These are phyloP conservation scores for Flaveria sonorensis DNA, from an alignment of 129 eudicot genomes.

Conservation along the genomic window DNA sequence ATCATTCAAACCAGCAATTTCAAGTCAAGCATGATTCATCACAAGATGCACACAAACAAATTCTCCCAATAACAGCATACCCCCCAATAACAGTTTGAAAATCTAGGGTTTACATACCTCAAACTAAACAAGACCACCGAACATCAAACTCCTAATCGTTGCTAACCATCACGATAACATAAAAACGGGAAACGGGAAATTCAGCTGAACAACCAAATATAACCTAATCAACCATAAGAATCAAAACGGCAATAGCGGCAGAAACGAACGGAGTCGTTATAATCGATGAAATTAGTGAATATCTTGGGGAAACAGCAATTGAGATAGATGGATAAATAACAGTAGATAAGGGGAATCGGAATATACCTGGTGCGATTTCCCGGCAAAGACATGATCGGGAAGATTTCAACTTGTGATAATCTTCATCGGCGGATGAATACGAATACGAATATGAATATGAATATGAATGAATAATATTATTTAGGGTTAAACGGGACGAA, in stretches of 20 bases:
- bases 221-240: slow-evolving; percentile 20
- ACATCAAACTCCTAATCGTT: slow-evolving; percentile 27
- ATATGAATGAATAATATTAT: background rate
- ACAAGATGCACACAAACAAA: slow-evolving; percentile 8
- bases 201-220: slow-evolving; percentile 15
- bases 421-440: slow-evolving; percentile 26
- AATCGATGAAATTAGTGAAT: slow-evolving; percentile 20
- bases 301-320: background rate
- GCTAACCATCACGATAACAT: slow-evolving; percentile 21
- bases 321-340: background rate
- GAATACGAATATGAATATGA: too few species aligned
- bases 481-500: slow-evolving; percentile 34
- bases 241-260: slow-evolving; percentile 3
- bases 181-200: background rate
- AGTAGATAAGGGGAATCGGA: slow-evolving; percentile 17
- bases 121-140: slow-evolving; percentile 18
- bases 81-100: slow-evolving; percentile 11
- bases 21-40: slow-evolving; percentile 4
- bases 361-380: slow-evolving; percentile 42
- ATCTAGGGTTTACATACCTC: slow-evolving; percentile 27
- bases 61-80: background rate
- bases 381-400: slow-evolving; percentile 40
- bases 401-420: slow-evolving; percentile 27
- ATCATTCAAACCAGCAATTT: slow-evolving; percentile 9
- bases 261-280: background rate